Percentiles rank a stretch among this genome's conserved stretches.
Evolutionary conservation across 148 eudicot genomes (phyloP).

Genomic region (Euryodendron excelsum): DNA sequence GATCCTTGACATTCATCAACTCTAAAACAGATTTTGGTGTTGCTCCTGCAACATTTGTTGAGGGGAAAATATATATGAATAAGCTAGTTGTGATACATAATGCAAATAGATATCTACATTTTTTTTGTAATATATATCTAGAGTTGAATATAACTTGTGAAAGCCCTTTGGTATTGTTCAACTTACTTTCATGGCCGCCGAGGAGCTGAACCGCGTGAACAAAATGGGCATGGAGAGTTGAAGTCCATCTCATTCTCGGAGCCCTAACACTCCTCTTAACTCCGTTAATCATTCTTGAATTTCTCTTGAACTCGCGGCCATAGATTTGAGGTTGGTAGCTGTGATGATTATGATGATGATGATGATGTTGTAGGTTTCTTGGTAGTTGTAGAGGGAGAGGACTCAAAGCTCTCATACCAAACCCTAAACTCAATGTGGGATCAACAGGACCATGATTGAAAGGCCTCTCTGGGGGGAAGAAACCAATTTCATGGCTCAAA

Average conservation of each 20-base stretch:
- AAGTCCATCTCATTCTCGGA: conserved; percentile 98
- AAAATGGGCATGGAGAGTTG: conserved; percentile 92
- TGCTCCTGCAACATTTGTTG: conserved; percentile 54
- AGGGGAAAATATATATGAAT: neutral
- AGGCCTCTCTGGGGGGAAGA: conserved; percentile 4
- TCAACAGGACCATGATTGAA: conserved; percentile 11
- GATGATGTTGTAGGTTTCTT: conserved; percentile 9
- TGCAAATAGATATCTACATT: neutral
- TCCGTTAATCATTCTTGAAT: conserved; percentile 37
- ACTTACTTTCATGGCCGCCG: conserved; percentile 96
- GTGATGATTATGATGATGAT: conserved; percentile 9
- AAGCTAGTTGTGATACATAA: neutral
- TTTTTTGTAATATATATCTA: too few relatives aligned
- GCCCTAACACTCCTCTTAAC: conserved; percentile 66
- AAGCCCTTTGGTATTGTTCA: neutral
- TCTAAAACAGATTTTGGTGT: conserved; percentile 95
- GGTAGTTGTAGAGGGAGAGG: conserved; percentile 10
- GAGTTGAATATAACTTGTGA: neutral
- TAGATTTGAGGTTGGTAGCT: conserved; percentile 42
- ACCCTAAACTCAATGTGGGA: conserved; percentile 49
- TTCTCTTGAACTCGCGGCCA: conserved; percentile 63
- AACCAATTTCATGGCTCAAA: conserved; percentile 47
- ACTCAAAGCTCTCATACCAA: conserved; percentile 21
- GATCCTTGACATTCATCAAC: conserved; percentile 97
- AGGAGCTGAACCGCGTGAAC: conserved; percentile 96